Conservation (phyloP, 805 yeast species). For the Blastobotrys mokoenaii region DNA sequence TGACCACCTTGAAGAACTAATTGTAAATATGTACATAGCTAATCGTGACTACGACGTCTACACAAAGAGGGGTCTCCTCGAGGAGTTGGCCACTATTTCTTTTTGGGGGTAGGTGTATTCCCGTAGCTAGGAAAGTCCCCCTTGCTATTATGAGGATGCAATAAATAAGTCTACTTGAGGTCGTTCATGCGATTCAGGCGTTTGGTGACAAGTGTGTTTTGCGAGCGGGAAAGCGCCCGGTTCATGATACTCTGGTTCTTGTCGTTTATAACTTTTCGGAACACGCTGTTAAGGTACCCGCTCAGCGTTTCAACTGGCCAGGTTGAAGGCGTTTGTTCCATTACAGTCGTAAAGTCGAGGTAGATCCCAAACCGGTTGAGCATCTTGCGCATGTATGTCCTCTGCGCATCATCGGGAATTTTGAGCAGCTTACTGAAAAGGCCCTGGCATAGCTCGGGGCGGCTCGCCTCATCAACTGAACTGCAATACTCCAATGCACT, state of each 20-base stretch:
- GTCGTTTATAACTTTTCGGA: slow-evolving; percentile 11
- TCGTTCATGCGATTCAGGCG: slow-evolving; percentile 1
- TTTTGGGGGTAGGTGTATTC: no score
- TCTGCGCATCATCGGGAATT: slow-evolving; percentile 14
- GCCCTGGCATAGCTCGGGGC: slow-evolving; percentile 16
- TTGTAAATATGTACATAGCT: slow-evolving; percentile 1
- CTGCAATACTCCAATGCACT: slow-evolving; percentile 28
- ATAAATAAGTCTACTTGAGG: neutral
- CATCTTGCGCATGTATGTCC: slow-evolving; percentile 19
- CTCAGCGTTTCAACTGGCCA: slow-evolving; percentile 28
- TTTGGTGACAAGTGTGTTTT: slow-evolving; percentile 10
- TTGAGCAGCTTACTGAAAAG: slow-evolving; percentile 22
- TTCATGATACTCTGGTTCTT: slow-evolving; percentile 15
- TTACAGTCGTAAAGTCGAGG: slow-evolving; percentile 23
- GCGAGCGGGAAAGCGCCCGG: slow-evolving; percentile 16
- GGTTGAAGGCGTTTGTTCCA: slow-evolving; percentile 21
- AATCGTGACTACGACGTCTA: no score
- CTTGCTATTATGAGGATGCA: no score
- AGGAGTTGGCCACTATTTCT: no score
- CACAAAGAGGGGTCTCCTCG: no score
- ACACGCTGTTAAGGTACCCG: slow-evolving; percentile 16
- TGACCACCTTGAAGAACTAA: slow-evolving; percentile 7
- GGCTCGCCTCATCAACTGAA: slow-evolving; percentile 8
- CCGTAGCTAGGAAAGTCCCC: no score
- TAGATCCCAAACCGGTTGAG: slow-evolving; percentile 24